A percentile compares a stretch with the other conserved stretches of the same genome.
Evolutionary conservation across 1,139 yeast species (phyloP).

Genomic region (Debaryomyces psychrophilus): DNA sequence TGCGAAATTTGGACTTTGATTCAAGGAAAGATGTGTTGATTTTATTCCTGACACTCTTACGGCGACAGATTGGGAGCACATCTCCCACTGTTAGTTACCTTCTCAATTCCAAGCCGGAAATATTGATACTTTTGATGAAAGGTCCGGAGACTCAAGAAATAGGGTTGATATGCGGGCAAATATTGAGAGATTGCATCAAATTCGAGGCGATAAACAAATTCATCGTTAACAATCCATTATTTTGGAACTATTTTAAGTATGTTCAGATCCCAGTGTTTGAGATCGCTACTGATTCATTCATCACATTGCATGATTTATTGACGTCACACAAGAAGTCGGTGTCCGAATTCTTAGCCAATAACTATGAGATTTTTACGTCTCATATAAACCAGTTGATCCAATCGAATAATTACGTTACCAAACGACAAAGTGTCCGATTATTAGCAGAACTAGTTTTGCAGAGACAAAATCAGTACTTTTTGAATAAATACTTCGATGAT

Average conservation of each 20-base stretch:
- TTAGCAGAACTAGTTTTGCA: conserved; percentile 76
- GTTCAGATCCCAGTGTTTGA: conserved; percentile 81
- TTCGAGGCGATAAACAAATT: conserved; percentile 70
- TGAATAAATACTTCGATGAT: conserved; percentile 77
- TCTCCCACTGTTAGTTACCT: conserved; percentile 89
- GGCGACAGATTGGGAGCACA: conserved; percentile 76
- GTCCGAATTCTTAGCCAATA: conserved; percentile 63
- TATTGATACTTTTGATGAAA: conserved; percentile 61
- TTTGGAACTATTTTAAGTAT: conserved; percentile 85
- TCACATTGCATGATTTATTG: conserved; percentile 70
- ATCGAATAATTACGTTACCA: conserved; percentile 84
- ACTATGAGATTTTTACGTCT: conserved; percentile 58
- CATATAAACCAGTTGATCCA: conserved; percentile 70
- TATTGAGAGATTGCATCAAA: conserved; percentile 83
- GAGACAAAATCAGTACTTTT: conserved; percentile 69
- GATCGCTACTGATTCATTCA: conserved; percentile 86
- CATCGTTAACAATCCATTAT: conserved; percentile 54
- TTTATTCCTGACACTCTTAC: conserved; percentile 73
- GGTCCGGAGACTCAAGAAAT: conserved; percentile 75
- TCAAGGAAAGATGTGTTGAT: conserved; percentile 81
- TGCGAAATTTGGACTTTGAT: conserved; percentile 78
- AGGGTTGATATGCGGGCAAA: conserved; percentile 75
- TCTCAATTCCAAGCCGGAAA: conserved; percentile 60
- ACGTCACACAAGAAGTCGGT: conserved; percentile 71
- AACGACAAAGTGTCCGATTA: conserved; percentile 84